Conservation (phyloP, 495 filamentous ascomycete genomes). For the Paragyromitra xinjiangensis region DNA sequence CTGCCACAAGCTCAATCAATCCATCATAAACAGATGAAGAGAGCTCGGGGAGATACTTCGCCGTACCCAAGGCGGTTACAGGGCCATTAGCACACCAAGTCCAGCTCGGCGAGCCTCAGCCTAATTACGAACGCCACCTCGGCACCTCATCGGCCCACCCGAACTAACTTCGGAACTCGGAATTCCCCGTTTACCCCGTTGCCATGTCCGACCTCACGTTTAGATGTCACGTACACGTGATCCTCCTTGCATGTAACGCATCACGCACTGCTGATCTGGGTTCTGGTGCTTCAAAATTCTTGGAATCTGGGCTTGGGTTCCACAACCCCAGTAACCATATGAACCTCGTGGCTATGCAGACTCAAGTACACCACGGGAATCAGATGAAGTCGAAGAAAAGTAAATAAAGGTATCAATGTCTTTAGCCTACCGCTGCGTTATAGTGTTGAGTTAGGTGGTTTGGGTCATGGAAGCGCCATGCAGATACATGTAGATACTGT, state of each 20-base stretch:
- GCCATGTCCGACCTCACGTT: background rate
- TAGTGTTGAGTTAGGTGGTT: background rate
- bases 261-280: background rate
- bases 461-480: background rate
- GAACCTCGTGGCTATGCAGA: background rate
- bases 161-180: constrained; percentile 7
- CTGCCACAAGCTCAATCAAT: background rate
- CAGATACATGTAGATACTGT: background rate
- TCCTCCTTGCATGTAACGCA: background rate
- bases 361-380: background rate
- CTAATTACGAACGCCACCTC: constrained; percentile 30
- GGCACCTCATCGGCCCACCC: constrained; percentile 18
- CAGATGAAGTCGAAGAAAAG: background rate
- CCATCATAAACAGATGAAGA: background rate
- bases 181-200: constrained; percentile 30
- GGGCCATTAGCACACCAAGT: background rate
- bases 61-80: background rate
- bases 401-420: background rate
- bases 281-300: background rate
- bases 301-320: background rate
- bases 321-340: background rate
- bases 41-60: background rate
- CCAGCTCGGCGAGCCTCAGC: background rate
- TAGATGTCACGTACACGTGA: constrained; percentile 15
- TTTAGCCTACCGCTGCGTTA: background rate